Percentiles rank a stretch among this genome's conserved stretches.
phyloP scores from a whole-genome alignment of 2,329 filamentous ascomycete genomes.

The Aspergillus sp. region DNA sequence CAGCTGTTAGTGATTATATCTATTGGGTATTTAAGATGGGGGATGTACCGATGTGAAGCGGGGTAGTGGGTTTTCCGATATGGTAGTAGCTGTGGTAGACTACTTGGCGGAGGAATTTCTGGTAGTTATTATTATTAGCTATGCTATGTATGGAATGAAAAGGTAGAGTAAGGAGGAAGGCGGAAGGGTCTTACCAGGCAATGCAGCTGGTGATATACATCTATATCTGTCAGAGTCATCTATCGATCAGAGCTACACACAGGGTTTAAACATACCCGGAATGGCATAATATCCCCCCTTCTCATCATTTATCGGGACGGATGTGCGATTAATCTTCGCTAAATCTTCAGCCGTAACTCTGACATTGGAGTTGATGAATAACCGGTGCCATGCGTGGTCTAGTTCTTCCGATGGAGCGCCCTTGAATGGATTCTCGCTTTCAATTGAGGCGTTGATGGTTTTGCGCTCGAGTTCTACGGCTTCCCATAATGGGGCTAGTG shows the following conservation, averaged over 20 bases:
- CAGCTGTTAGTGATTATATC: neutral
- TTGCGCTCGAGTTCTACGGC: neutral
- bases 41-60: neutral
- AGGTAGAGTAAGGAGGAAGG: too few relatives aligned
- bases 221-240: neutral
- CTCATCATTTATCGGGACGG: neutral
- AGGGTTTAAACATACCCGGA: neutral
- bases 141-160: too few relatives aligned
- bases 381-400: neutral
- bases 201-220: constrained; percentile 1
- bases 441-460: neutral
- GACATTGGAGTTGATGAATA: constrained; percentile 1
- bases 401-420: neutral
- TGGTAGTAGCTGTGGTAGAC: constrained; percentile 1
- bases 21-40: too few relatives aligned
- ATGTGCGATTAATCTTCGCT: neutral
- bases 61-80: neutral
- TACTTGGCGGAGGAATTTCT: constrained; percentile 1
- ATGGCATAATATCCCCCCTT: neutral
- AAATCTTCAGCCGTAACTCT: neutral
- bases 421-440: neutral
- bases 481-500: neutral
- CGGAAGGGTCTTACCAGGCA: neutral
- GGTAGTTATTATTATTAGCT: neutral
- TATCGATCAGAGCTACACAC: too few relatives aligned